Base-by-base conservation (phyloP, 1,284 basidiomycete genomes). In the Rhizoctonia solani region DNA sequence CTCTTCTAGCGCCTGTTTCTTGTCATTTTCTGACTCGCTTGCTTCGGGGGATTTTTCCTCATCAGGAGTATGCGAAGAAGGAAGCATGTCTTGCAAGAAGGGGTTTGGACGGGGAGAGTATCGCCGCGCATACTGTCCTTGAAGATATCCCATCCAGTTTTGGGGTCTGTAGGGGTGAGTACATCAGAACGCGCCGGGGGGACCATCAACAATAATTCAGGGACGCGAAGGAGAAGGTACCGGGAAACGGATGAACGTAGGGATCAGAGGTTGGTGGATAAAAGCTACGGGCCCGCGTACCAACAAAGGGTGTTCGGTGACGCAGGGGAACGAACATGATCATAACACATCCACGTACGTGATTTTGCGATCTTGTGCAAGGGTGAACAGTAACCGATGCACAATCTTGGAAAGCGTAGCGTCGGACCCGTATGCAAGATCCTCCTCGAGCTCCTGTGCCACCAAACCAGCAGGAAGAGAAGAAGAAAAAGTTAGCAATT, bases 281-380 rank as follows among this genome's bases (percentile, higher is more conserved):
- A 44, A 32, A 42, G 41, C 42, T 37, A 55, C 56, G 52, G 66
- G 55, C 14, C 56, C 53, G 66, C 65, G 53, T 23, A 23, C 56
- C 27, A 50, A n/a, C 30, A 52, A 53, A 55, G 54, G 44, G 25
- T 16, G 9, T 21, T 25, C 39, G 39, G 54, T 27, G 37, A n/a
- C 19, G 14, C 16, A 25, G 13, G 13, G 30, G 11, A 30, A 5
- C 19, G 30, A 16, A 4, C 4, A 52, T 19, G 47, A 52, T 63
- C 29, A 63, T 23, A 30, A 11, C 23, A 63, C 29, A 63, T 52
- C 46, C n/a, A 82, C 88, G 74, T 76, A 92, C 90, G 83, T 82
- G 72, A 90, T 83, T 79, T 90, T 90, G 69, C 89, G 81, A 78
- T 92, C 90, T 73, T 89, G 87, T n/a, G 88, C 87, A 69, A 92